These are phyloP conservation scores for Gracilariopsis chorda DNA, from an alignment of 23 red algal genomes.

Conservation along the genomic window DNA sequence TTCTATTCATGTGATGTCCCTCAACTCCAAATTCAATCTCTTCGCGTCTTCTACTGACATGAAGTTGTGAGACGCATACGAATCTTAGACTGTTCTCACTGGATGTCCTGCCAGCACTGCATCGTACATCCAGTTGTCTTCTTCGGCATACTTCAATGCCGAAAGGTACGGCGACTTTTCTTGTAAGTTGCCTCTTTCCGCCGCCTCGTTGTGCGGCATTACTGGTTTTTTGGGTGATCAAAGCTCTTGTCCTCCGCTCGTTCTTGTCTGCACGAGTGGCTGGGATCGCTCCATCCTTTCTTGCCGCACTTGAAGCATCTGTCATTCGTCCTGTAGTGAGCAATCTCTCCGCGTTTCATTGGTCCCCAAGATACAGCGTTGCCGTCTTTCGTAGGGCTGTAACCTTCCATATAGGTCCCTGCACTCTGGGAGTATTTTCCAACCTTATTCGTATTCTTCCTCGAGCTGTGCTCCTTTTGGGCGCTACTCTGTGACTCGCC, in stretches of 20 bases:
- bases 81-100: not conserved
- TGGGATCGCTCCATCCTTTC: not conserved
- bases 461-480: not conserved
- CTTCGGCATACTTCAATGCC: slow-evolving; percentile 4
- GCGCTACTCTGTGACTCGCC: not conserved
- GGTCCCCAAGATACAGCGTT: not conserved
- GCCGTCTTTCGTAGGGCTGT: not conserved
- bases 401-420: not conserved
- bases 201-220: not conserved
- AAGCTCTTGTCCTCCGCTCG: not conserved
- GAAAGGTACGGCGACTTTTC: slow-evolving; percentile 7
- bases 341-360: not conserved
- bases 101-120: not conserved
- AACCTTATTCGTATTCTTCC: not conserved
- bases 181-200: not conserved
- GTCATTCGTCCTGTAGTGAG: not conserved
- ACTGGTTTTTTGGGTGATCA: not conserved
- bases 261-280: not conserved
- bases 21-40: no score
- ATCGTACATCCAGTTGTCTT: slow-evolving; percentile 9
- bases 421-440: not conserved
- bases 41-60: no score
- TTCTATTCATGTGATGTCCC: no score
- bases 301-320: not conserved
- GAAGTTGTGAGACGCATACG: no score